These are phyloP conservation scores for Yamadazyma scolyti DNA, from an alignment of 805 yeast species.

Conservation along the genomic window DNA sequence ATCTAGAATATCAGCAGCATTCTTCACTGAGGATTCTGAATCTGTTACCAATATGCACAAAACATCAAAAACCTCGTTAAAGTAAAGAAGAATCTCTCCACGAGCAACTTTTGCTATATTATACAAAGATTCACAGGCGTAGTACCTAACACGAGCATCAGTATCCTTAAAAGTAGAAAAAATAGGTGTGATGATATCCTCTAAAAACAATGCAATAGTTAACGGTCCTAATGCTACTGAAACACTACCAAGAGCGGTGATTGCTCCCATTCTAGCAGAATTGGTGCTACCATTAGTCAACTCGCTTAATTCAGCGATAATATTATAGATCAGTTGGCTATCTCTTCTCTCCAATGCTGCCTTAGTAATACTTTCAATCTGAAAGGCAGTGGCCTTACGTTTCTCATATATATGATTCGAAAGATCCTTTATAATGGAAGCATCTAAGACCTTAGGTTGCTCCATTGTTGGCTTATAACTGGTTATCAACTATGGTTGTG, in stretches of 20 bases:
- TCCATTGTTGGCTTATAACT: conserved; percentile 9
- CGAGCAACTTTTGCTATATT: conserved; percentile 96
- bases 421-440: conserved; percentile 36
- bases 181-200: conserved; percentile 87
- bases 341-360: conserved; percentile 61
- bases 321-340: conserved; percentile 52
- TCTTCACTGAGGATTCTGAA: conserved; percentile 84
- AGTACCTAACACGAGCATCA: conserved; percentile 94
- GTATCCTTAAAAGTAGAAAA: conserved; percentile 95
- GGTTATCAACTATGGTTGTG: too few relatives aligned
- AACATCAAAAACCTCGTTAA: conserved; percentile 93
- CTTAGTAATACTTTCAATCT: conserved; percentile 74
- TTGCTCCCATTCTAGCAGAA: conserved; percentile 86
- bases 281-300: conserved; percentile 67
- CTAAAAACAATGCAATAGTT: conserved; percentile 79
- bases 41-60: conserved; percentile 87
- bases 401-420: conserved; percentile 45
- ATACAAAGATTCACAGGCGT: conserved; percentile 93
- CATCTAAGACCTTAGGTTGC: conserved; percentile 20
- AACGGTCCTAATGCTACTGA: conserved; percentile 86
- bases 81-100: conserved; percentile 86
- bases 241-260: conserved; percentile 93
- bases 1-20: conserved; percentile 92
- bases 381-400: conserved; percentile 49
- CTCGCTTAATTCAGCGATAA: conserved; percentile 76